These are phyloP conservation scores for Erythrobasidium hasegawianum DNA, from an alignment of 1,284 basidiomycete species.

Conservation along the genomic window DNA sequence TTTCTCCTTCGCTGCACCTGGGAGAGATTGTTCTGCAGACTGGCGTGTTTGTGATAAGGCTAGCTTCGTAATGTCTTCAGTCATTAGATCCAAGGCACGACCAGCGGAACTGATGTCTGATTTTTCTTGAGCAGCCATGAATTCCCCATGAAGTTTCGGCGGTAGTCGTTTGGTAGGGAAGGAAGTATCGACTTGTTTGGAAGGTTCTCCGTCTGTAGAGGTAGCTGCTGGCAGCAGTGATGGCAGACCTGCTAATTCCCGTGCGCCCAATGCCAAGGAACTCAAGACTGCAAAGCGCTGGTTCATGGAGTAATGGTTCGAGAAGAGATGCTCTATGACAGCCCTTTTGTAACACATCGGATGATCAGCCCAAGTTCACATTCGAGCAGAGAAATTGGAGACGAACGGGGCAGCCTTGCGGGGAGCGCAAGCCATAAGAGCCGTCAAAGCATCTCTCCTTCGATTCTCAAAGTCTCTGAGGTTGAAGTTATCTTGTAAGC, in stretches of 20 bases:
- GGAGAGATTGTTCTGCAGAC: slow-evolving; percentile 54
- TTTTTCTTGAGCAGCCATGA: slow-evolving; percentile 50
- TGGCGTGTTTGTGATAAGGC: slow-evolving; percentile 60
- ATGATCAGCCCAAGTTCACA: no score
- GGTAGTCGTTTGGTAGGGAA: slow-evolving; percentile 80
- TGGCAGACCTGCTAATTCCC: slow-evolving; percentile 73
- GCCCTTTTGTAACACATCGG: no score
- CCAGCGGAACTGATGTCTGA: neutral
- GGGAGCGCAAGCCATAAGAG: slow-evolving; percentile 74
- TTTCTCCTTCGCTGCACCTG: slow-evolving; percentile 65
- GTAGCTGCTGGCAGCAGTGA: slow-evolving; percentile 51
- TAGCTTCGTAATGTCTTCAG: slow-evolving; percentile 59
- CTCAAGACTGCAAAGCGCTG: slow-evolving; percentile 82
- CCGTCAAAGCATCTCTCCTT: slow-evolving; percentile 69
- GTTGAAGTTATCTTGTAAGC: slow-evolving; percentile 77
- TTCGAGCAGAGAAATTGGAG: no score
- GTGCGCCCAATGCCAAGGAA: slow-evolving; percentile 74
- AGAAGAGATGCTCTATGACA: slow-evolving; percentile 86
- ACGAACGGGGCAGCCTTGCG: slow-evolving; percentile 73
- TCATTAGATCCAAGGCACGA: slow-evolving; percentile 55
- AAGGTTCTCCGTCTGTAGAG: slow-evolving; percentile 41
- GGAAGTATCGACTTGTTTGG: slow-evolving; percentile 17
- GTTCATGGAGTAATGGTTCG: slow-evolving; percentile 78
- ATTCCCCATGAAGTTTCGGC: slow-evolving; percentile 63
- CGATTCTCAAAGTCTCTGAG: slow-evolving; percentile 72